Evolutionary conservation across 1,284 basidiomycete genomes (phyloP), one percentile per base, ranked within the genome.

Genomic region (Amylostereum chailletii): DNA sequence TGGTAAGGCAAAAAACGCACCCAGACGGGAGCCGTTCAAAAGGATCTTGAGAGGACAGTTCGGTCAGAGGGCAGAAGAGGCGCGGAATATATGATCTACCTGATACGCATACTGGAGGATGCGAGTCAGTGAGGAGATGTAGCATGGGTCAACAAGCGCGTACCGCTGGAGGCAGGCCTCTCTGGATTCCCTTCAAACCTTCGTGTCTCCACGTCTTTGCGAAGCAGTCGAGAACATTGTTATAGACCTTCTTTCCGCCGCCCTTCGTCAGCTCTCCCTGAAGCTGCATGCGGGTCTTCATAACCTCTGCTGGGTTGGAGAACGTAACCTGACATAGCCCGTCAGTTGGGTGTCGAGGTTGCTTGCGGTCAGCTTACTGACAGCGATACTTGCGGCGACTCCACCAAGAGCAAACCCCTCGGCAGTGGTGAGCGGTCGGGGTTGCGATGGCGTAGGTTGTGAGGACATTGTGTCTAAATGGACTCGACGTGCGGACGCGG

Each of bases 1-100:
- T 34, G 53, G 31, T 32, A 46, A 37, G 30, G n/a, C 26, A 47
- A n/a, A 1, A 47, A 31, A 61, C 76, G 46, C 59, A 87, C 93
- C 95, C 52, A 99, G 72, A 55, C 96, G 83, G 34, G 90, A 96
- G 7, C 95, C 96, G 62, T 99, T 99, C 53, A 99, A 71, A 47
- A 96, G 76, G 48, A 95, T 86, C 86, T 96, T 55, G 32, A 26
- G 36, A 37, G 26, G 7, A 43, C 10, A 48, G 9, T 39, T n/a
- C 11, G 2, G 19, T 29, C 38, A 34, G 34, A 46, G 11, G 41
- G 49, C 40, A 6, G 30, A 30, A 29, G 32, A 19, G 31, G 10
- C 36, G 10, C 19, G 8, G 42, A 38, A 27, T 30, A 31, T 6
- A 29, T 30, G 29, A 19, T 57, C 76, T 64, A 88, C 90, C 76